phyloP scores from a whole-genome alignment of 2,329 filamentous ascomycete species.

The Peltaster fructicola region DNA sequence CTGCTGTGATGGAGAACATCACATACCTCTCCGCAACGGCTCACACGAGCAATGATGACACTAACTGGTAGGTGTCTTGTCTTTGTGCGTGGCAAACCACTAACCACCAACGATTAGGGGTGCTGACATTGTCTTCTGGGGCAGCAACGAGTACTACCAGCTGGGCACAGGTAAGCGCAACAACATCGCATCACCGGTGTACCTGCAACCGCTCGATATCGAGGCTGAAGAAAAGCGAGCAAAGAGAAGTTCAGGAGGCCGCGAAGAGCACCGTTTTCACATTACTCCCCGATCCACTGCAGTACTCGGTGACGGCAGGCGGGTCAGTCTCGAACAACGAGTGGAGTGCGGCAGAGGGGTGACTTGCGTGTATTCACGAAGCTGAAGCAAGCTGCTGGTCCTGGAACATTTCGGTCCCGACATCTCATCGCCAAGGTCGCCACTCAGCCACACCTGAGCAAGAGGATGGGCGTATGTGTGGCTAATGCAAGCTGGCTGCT shows the following conservation, averaged over 20 bases:
- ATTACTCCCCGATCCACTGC: slow-evolving; percentile 62
- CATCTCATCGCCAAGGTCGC: no score
- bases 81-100: no score
- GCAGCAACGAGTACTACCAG: slow-evolving; percentile 86
- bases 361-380: slow-evolving; percentile 78
- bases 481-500: no score
- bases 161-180: slow-evolving; percentile 79
- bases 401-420: no score
- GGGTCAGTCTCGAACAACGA: slow-evolving; percentile 63
- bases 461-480: no score
- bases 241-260: slow-evolving; percentile 37
- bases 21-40: slow-evolving; percentile 34
- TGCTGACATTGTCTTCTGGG: slow-evolving; percentile 81
- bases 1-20: slow-evolving; percentile 69
- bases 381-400: slow-evolving; percentile 27
- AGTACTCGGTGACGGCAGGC: slow-evolving; percentile 46
- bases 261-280: slow-evolving; percentile 58
- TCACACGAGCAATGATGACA: slow-evolving; percentile 42
- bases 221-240: slow-evolving; percentile 43
- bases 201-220: slow-evolving; percentile 60
- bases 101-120: no score
- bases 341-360: slow-evolving; percentile 73
- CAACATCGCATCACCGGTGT: slow-evolving; percentile 57
- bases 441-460: no score
- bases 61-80: no score